These are phyloP conservation scores for Phytophthora fragariaefolia DNA, from an alignment of 352 stramenopile genomes.

Conservation along the genomic window DNA sequence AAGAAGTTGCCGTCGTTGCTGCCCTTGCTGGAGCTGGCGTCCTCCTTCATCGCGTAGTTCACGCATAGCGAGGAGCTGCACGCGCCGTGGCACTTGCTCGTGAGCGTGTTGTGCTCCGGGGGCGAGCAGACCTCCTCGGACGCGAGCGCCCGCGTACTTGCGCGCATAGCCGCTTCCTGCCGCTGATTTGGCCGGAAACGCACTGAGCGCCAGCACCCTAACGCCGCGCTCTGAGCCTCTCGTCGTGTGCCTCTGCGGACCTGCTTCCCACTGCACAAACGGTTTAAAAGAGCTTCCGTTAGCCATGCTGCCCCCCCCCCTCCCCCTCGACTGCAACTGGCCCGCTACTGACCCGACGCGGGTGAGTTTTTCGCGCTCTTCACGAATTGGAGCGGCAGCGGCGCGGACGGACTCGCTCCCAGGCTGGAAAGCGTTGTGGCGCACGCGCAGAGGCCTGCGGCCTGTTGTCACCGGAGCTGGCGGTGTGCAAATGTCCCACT, in stretches of 20 bases:
- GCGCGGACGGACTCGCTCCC: background rate
- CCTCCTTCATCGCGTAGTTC: slow-evolving; percentile 52
- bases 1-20: slow-evolving; percentile 67
- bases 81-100: slow-evolving; percentile 57
- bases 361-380: slow-evolving; percentile 9
- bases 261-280: slow-evolving; percentile 5
- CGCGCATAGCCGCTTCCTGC: slow-evolving; percentile 4
- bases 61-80: slow-evolving; percentile 68
- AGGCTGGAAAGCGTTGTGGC: slow-evolving; percentile 17
- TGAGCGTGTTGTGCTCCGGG: slow-evolving; percentile 63
- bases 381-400: slow-evolving; percentile 10
- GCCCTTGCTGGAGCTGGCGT: slow-evolving; percentile 32
- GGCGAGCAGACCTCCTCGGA: slow-evolving; percentile 34
- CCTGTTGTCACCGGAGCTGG: too few relatives aligned
- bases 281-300: slow-evolving; percentile 3
- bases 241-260: slow-evolving; percentile 6
- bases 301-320: background rate
- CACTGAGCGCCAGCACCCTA: background rate
- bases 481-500: slow-evolving; percentile 40
- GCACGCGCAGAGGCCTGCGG: too few relatives aligned
- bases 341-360: slow-evolving; percentile 18
- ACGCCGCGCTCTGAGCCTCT: background rate
- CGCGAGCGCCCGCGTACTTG: slow-evolving; percentile 15
- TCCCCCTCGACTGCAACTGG: slow-evolving; percentile 25
- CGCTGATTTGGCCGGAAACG: slow-evolving; percentile 7